Evolutionary conservation across 148 eudicot species (phyloP), one percentile per base, ranked within the genome.

Genomic region (Hydrangea macrophylla): DNA sequence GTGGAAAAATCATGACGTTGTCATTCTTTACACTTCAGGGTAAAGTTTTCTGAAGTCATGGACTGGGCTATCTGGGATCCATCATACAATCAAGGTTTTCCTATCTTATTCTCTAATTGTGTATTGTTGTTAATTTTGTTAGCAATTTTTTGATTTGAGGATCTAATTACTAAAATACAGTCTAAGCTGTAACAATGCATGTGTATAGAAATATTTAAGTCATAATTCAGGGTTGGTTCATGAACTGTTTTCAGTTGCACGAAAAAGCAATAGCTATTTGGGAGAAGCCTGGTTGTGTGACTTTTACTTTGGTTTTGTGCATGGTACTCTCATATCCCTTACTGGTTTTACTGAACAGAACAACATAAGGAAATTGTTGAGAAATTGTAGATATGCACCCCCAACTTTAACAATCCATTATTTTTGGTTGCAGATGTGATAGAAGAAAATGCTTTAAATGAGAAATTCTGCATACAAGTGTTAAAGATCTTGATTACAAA

Each of bases 361-460:
- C n/a, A n/a, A n/a, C n/a, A n/a, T n/a, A n/a, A n/a, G n/a, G n/a
- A n/a, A n/a, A n/a, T n/a, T n/a, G n/a, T n/a, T n/a, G n/a, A n/a
- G n/a, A n/a, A n/a, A n/a, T n/a, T n/a, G n/a, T n/a, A n/a, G n/a
- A n/a, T n/a, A n/a, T n/a, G n/a, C n/a, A n/a, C n/a, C n/a, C n/a
- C n/a, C n/a, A n/a, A 13, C 2, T 8, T 42, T 69, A 11, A 56
- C 24, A n/a, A 10, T 30, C 32, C 36, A 31, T 9, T n/a, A n/a
- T 55, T 40, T 62, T 33, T 26, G 26, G 7, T 65, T 55, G 26
- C 73, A 86, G 93, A 86, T 84, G 28, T 72, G 59, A 71, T 83
- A 55, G 85, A 86, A 64, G 92, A 88, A 76, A 74, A 71, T 68
- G 83, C 65, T n/a, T 58, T 70, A 60, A 82, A 81, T 64, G 89